phyloP scores from a whole-genome alignment of 495 filamentous ascomycete species.

The Parathielavia hyrcaniae region DNA sequence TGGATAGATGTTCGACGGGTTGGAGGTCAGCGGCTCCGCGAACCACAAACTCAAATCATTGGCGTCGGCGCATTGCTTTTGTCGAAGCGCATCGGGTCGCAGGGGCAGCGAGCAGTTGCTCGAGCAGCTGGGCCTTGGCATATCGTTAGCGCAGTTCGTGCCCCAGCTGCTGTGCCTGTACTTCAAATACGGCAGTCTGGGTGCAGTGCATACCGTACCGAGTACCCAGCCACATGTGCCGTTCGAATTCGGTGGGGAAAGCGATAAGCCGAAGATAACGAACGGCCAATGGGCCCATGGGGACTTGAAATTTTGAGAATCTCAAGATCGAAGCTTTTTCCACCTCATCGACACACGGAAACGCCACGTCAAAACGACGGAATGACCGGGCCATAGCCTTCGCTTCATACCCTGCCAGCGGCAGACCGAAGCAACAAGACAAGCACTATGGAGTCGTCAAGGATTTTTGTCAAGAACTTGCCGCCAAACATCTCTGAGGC shows the following conservation, averaged over 20 bases:
- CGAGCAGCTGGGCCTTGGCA: no score
- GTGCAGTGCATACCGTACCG: no score
- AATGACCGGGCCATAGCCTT: conserved; percentile 26
- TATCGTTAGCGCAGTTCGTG: no score
- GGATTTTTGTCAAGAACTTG: conserved; percentile 85
- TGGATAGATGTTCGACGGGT: not conserved
- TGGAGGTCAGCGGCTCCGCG: conserved; percentile 3
- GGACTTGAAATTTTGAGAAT: conserved; percentile 19
- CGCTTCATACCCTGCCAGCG: conserved; percentile 18
- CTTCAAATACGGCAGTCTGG: no score
- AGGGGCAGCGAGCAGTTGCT: not conserved
- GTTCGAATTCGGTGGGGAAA: not conserved
- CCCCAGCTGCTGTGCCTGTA: no score
- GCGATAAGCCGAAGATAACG: conserved; percentile 24
- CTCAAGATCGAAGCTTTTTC: conserved; percentile 8
- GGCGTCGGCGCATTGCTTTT: conserved; percentile 14
- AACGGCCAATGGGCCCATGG: conserved; percentile 16
- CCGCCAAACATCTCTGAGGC: conserved; percentile 67
- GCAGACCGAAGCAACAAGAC: conserved; percentile 20
- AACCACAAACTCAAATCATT: conserved; percentile 7
- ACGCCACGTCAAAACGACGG: conserved; percentile 12
- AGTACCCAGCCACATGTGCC: no score
- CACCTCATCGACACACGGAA: conserved; percentile 6
- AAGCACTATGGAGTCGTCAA: conserved; percentile 57
- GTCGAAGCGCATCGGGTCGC: conserved; percentile 1